These are phyloP conservation scores for Conticribra weissflogii DNA, from an alignment of 108 stramenopile genomes.

Conservation along the genomic window DNA sequence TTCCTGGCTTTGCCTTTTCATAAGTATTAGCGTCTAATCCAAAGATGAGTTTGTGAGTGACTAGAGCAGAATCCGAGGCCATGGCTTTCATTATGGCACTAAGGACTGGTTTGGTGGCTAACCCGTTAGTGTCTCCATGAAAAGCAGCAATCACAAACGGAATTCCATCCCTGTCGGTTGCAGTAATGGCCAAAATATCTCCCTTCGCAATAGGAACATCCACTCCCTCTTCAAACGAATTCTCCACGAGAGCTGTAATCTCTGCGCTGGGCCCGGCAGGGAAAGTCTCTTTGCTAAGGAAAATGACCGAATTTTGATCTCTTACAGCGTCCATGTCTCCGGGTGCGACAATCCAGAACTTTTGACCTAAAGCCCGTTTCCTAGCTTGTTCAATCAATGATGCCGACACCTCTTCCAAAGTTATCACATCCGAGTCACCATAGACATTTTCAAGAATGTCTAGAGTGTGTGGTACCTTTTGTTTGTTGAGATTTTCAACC, in stretches of 20 bases:
- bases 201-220: slow-evolving; percentile 71
- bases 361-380: slow-evolving; percentile 37
- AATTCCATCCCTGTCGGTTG: slow-evolving; percentile 39
- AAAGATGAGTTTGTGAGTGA: slow-evolving; percentile 58
- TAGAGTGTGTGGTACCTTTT: slow-evolving; percentile 88
- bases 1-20: slow-evolving; percentile 55
- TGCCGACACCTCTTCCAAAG: slow-evolving; percentile 90
- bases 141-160: slow-evolving; percentile 64
- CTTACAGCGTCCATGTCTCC: slow-evolving; percentile 57
- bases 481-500: slow-evolving; percentile 87
- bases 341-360: slow-evolving; percentile 56
- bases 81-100: slow-evolving; percentile 57
- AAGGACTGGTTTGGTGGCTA: slow-evolving; percentile 71
- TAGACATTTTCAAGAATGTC: slow-evolving; percentile 86
- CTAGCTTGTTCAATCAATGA: slow-evolving; percentile 83
- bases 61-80: slow-evolving; percentile 37
- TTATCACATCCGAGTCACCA: slow-evolving; percentile 85
- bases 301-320: slow-evolving; percentile 77
- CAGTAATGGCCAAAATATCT: slow-evolving; percentile 63
- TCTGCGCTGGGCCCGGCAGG: slow-evolving; percentile 47
- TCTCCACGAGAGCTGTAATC: slow-evolving; percentile 48
- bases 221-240: slow-evolving; percentile 47
- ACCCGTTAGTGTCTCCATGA: slow-evolving; percentile 81
- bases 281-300: slow-evolving; percentile 54
- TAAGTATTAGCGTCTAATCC: slow-evolving; percentile 82